phyloP scores from a whole-genome alignment of 2,329 filamentous ascomycete species.

The Aspergillus neoniger region DNA sequence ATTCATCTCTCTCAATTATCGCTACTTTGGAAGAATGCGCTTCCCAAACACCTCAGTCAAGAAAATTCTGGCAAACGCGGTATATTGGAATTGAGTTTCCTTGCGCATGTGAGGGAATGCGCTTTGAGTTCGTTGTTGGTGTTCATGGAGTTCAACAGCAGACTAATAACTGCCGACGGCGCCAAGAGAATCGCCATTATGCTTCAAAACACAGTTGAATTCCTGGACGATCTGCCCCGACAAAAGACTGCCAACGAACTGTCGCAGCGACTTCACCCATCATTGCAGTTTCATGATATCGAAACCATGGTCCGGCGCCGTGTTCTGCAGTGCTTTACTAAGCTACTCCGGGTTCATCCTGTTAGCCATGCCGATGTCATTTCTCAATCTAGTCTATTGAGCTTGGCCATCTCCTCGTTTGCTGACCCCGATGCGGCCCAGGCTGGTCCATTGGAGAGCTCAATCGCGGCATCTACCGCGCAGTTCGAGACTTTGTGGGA shows the following conservation, averaged over 20 bases:
- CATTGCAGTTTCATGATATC: slow-evolving; percentile 84
- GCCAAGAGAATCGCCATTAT: slow-evolving; percentile 89
- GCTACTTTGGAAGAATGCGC: slow-evolving; percentile 93
- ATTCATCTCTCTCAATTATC: slow-evolving; percentile 94
- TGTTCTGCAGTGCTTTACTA: slow-evolving; percentile 92
- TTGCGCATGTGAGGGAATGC: slow-evolving; percentile 93
- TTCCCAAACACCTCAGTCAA: slow-evolving; percentile 90
- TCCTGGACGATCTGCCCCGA: slow-evolving; percentile 78
- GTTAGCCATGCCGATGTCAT: slow-evolving; percentile 81
- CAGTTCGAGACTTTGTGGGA: slow-evolving; percentile 96
- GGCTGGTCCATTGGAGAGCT: slow-evolving; percentile 76
- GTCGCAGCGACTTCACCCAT: slow-evolving; percentile 77
- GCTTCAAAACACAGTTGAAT: slow-evolving; percentile 91
- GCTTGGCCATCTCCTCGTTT: slow-evolving; percentile 85
- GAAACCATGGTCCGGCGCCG: slow-evolving; percentile 90
- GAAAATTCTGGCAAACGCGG: slow-evolving; percentile 85
- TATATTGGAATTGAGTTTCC: slow-evolving; percentile 83
- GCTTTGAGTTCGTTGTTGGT: slow-evolving; percentile 87
- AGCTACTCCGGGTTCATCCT: slow-evolving; percentile 84
- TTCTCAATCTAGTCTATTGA: slow-evolving; percentile 86
- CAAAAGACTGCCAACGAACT: slow-evolving; percentile 88
- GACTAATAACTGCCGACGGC: slow-evolving; percentile 87
- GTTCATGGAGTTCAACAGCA: slow-evolving; percentile 90
- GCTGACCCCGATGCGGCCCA: slow-evolving; percentile 80
- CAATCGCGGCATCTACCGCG: slow-evolving; percentile 86